Conservation (phyloP, 768 basidiomycete species). For the Russula abietina region DNA sequence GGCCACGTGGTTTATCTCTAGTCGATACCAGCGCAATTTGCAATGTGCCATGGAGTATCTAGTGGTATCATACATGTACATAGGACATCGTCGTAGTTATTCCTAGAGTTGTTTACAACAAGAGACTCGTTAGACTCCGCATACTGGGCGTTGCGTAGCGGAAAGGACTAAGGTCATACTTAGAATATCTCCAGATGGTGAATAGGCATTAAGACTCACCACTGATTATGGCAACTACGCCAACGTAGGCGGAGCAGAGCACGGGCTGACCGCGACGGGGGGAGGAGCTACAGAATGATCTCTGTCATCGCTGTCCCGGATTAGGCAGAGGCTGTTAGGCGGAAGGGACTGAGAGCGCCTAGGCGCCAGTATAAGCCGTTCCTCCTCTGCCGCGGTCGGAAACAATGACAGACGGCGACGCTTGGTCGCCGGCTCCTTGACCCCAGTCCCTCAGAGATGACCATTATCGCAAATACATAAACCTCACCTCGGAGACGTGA, state of each 20-base stretch:
- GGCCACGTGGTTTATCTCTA: conserved; percentile 10
- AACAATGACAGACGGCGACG: conserved; percentile 23
- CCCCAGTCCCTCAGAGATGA: conserved; percentile 19
- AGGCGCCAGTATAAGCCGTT: conserved; percentile 11
- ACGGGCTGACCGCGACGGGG: conserved; percentile 12
- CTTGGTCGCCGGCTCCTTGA: conserved; percentile 26
- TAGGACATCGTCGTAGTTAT: not conserved
- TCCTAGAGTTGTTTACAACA: not conserved
- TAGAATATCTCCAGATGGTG: not conserved
- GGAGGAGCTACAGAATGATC: not conserved
- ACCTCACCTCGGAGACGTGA: conserved; percentile 18
- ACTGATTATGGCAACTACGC: not conserved
- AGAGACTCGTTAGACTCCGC: conserved; percentile 1
- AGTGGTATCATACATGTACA: conserved; percentile 15
- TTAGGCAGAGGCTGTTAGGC: conserved; percentile 12
- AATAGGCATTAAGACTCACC: not conserved
- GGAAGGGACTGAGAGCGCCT: conserved; percentile 19
- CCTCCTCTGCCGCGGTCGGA: conserved; percentile 7
- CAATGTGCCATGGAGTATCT: conserved; percentile 14
- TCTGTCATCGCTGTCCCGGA: conserved; percentile 13
- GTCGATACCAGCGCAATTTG: conserved; percentile 8
- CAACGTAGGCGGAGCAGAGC: conserved; percentile 19
- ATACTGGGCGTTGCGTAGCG: not conserved
- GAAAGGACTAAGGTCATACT: not conserved
- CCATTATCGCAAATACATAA: not conserved